Evolutionary conservation across 768 basidiomycete species (phyloP), one percentile per base, ranked within the genome.

Genomic region (Leccinum subgranulosum): DNA sequence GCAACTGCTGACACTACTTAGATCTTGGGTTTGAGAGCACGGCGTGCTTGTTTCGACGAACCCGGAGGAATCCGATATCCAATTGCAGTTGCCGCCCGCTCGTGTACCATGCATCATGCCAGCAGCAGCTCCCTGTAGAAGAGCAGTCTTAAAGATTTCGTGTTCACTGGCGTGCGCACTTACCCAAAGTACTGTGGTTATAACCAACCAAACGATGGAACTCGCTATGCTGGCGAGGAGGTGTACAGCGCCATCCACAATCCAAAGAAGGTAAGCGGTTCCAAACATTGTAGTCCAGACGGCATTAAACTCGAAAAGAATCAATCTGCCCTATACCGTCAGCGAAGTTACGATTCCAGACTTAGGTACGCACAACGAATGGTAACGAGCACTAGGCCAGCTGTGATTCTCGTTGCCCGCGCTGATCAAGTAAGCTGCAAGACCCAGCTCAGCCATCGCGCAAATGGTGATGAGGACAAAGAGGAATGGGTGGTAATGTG

Each of bases 241-340:
- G 68, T 86, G 85, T 48, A 81, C 79, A 4, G 80, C 81, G 49
- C 86, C 85, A 53, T 84, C 84, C 39, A 87, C 72, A 46, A 86
- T 81, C 84, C 87, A 91, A 31, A 90, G 64, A 60, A 90, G 75
- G 65, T 91, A 92, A 33, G 84, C 82, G 12, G 80, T 75, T 14
- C 84, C 80, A 68, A 90, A 91, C 45, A 89, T 62, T 2, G 81
- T 77, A n/a, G 90, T 91, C 90, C 90, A 92, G 39, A 81, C 79
- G 21, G 87, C 78, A 62, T 83, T 82, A 70, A 88, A 86, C 57
- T 83, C 74, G 58, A 84, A 79, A 49, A 85, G 71, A 49, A 86
- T 81, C 54, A 87, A 64, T 41, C 84, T 85, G 53, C 15, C 6
- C 31, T 25, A 31, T 47, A 43, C 29, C n/a, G 15, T 63, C 47